Evolutionary conservation across 2,329 filamentous ascomycete species (phyloP), one percentile per base, ranked within the genome.

Genomic region (Nemania sp.): DNA sequence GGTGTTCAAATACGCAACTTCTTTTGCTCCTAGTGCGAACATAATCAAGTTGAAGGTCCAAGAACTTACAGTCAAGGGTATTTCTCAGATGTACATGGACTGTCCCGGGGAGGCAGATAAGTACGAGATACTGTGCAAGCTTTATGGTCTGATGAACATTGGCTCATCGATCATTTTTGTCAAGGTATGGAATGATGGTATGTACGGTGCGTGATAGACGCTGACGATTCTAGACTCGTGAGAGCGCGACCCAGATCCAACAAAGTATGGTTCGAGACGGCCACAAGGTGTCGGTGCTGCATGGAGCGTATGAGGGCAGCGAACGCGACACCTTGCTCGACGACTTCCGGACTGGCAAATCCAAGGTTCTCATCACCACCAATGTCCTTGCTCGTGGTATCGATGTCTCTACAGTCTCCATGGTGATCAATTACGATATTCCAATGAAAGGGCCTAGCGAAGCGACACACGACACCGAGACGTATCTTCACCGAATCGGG

Each of bases 91-190:
- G 79, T 99, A 96, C 74, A 91, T 99, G 74, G 95, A 99, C 76
- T 98, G 94, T 71, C 86, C 90, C 20, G 83, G 83, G 35, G 90
- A 96, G 67, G 80, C 87, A 37, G 87, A 91, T 71, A 98, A 98
- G 75, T 99, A 96, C 73, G 86, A 90, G 37, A 88, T 91, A 59
- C 86, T 99, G 7, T 90, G 96, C 75, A 91, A 94, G 73, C 90
- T 99, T 61, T 99, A 99, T 74, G 93, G 94, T 59, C 81, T 98
- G 46, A 94, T 99, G 86, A 97, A 93, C 15, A 92, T 98, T 70
- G 93, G 93, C 5, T 97, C 94, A 7, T 98, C 95, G 0, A 97
- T 99, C 72, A 98, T 99, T 70, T 99, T 99, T 72, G 94, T 98
- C 75, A 91, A 89, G 83, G 91, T 93, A 79, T 49, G 61, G 34